Conservation (phyloP, 345 rosid genomes). For the Abelmoschus esculentus region DNA sequence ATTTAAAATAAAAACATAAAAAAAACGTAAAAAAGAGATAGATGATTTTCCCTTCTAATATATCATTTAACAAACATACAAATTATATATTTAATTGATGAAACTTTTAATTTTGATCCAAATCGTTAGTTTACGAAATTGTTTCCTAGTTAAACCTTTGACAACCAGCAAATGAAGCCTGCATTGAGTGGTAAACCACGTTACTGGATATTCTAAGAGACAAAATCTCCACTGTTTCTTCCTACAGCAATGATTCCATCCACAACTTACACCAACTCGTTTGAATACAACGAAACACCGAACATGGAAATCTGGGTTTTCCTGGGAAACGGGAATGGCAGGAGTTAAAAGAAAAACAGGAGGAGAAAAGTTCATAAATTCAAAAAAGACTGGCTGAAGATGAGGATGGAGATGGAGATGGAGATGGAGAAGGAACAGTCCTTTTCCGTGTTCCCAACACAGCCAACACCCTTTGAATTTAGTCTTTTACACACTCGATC, state of each 20-base stretch:
- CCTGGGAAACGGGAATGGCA: neutral
- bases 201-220: no score
- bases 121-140: no score
- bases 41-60: no score
- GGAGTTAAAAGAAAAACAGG: neutral
- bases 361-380: slow-evolving; percentile 11
- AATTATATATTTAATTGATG: no score
- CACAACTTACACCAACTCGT: neutral
- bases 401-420: no score
- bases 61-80: no score
- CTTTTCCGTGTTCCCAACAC: slow-evolving; percentile 17
- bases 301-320: neutral
- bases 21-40: no score
- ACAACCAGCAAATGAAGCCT: no score
- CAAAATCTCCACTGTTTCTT: neutral
- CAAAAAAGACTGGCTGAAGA: neutral
- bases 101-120: no score
- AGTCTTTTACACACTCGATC: neutral
- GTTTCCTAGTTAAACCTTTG: no score
- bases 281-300: neutral
- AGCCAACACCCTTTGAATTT: slow-evolving; percentile 4
- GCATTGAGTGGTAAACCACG: neutral
- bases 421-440: slow-evolving; percentile 11
- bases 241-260: neutral
- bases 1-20: no score